A percentile compares a stretch with the other conserved stretches of the same genome.
phyloP scores from a whole-genome alignment of 1,284 basidiomycete genomes.

The Flammula alnicola region DNA sequence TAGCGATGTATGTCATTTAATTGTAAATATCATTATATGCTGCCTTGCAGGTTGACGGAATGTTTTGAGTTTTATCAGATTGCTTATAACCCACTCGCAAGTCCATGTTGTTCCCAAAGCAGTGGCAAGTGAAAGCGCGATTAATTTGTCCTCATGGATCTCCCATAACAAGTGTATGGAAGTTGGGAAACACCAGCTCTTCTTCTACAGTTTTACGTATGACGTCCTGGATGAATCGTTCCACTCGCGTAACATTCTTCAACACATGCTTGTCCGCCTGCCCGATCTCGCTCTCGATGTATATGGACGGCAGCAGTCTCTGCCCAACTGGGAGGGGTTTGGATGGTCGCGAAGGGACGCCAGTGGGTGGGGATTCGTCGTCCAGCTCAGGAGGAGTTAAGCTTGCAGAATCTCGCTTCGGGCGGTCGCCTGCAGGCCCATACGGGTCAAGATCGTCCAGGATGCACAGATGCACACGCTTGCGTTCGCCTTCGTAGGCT shows the following conservation, averaged over 20 bases:
- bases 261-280: conserved; percentile 95
- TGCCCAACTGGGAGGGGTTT: conserved; percentile 81
- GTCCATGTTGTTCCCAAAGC: not conserved
- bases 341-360: conserved; percentile 38
- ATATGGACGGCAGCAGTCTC: conserved; percentile 86
- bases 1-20: conserved; percentile 5
- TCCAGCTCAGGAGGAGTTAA: conserved; percentile 46
- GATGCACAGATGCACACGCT: conserved; percentile 86
- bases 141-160: conserved; percentile 33
- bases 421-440: conserved; percentile 61
- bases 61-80: not conserved
- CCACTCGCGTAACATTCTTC: conserved; percentile 96
- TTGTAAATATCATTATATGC: too few species aligned
- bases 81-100: not conserved
- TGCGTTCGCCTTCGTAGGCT: conserved; percentile 86
- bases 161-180: conserved; percentile 79
- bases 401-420: conserved; percentile 47
- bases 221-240: conserved; percentile 94
- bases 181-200: conserved; percentile 93
- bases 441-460: conserved; percentile 86
- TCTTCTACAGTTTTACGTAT: conserved; percentile 94
- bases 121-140: not conserved
- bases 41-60: too few species aligned
- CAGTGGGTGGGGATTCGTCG: conserved; percentile 38
- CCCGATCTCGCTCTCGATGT: conserved; percentile 96